These are phyloP conservation scores for Gonapodya prolifera DNA, from an alignment of 192 early-diverging fungal species.

Conservation along the genomic window DNA sequence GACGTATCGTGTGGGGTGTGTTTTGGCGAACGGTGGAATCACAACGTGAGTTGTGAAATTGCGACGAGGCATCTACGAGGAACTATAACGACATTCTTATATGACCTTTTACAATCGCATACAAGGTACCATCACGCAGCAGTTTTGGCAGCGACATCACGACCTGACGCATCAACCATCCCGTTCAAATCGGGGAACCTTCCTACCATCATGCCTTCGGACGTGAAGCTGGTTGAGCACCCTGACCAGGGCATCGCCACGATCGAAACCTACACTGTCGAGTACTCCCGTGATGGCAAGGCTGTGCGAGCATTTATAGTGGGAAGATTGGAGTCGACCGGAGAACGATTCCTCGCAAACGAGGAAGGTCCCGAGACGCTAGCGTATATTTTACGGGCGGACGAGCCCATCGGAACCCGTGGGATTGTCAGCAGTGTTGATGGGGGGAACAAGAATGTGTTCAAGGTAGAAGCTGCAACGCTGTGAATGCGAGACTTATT, in stretches of 20 bases:
- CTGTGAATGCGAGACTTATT: no score
- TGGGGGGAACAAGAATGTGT: neutral
- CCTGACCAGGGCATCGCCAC: neutral
- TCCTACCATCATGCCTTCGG: neutral
- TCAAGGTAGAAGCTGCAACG: neutral
- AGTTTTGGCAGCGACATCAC: neutral
- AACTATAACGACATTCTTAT: neutral
- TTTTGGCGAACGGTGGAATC: neutral
- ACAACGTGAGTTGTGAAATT: neutral
- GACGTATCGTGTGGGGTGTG: neutral
- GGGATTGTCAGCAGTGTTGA: neutral
- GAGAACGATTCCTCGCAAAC: neutral
- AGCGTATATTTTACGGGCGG: neutral
- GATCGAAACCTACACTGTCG: constrained; percentile 2
- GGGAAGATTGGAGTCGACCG: neutral
- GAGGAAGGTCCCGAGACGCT: neutral
- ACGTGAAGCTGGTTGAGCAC: neutral
- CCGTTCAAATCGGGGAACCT: neutral
- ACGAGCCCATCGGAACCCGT: neutral
- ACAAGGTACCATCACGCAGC: neutral
- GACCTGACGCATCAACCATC: neutral
- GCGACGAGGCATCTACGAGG: neutral
- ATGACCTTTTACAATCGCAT: neutral
- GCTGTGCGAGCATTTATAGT: neutral
- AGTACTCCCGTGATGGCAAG: neutral